A percentile compares a stretch with the other conserved stretches of the same genome.
phyloP scores from a whole-genome alignment of 257 asterid species.

The Solanum tarijense region DNA sequence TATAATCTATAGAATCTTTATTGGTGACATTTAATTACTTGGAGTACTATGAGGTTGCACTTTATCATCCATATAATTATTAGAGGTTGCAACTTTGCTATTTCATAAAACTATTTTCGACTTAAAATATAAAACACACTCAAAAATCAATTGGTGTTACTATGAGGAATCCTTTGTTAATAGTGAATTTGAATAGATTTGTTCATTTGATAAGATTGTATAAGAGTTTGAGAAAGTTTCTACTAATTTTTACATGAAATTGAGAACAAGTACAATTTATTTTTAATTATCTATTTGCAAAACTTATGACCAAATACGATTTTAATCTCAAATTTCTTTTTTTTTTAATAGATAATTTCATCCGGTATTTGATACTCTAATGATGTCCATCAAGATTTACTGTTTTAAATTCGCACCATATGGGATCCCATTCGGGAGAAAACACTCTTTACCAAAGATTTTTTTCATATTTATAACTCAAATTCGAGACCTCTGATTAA shows the following conservation, averaged over 20 bases:
- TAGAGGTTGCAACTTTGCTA: neutral
- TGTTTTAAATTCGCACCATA: accelerated
- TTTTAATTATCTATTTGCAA: too few species aligned
- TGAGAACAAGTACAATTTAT: too few species aligned
- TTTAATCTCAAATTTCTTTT: too few species aligned
- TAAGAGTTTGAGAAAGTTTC: too few species aligned
- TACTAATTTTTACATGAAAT: too few species aligned
- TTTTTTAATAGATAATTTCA: too few species aligned
- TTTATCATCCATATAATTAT: neutral
- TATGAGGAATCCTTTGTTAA: neutral
- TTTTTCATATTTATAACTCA: too few species aligned
- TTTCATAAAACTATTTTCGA: neutral
- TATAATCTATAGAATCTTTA: neutral
- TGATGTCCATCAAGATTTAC: too few species aligned
- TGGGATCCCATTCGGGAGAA: too few species aligned
- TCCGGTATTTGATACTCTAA: accelerated
- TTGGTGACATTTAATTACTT: neutral
- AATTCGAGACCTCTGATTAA: too few species aligned
- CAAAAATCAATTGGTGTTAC: neutral
- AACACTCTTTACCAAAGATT: accelerated
- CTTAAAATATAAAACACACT: neutral
- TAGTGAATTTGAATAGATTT: neutral
- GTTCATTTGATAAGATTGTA: too few species aligned
- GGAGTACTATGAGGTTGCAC: neutral
- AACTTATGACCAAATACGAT: too few species aligned